These are phyloP conservation scores for Oryza meyeriana DNA, from an alignment of 176 grass and related monocot species.

Conservation along the genomic window DNA sequence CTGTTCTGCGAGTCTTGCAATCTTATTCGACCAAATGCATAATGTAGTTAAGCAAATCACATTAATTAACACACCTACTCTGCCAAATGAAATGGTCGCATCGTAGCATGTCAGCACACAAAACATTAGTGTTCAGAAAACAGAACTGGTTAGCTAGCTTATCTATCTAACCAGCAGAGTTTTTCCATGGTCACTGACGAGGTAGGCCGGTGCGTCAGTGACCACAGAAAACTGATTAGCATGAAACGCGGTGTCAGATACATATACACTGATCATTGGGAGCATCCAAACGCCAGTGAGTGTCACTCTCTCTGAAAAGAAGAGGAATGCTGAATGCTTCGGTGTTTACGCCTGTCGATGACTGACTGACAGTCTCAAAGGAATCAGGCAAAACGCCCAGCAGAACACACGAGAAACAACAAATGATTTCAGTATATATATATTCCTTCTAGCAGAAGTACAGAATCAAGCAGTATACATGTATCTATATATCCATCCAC, in stretches of 20 bases:
- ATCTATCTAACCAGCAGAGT: neutral
- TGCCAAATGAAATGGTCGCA: too few relatives aligned
- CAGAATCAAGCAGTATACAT: neutral
- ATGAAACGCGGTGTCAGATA: neutral
- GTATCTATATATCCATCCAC: neutral
- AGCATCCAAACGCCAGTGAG: neutral
- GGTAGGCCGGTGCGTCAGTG: neutral
- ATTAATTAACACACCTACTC: neutral
- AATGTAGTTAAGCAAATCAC: neutral
- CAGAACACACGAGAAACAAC: neutral
- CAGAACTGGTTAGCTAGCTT: neutral
- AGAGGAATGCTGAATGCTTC: constrained; percentile 8
- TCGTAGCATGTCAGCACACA: too few relatives aligned
- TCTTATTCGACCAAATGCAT: neutral
- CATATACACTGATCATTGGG: neutral
- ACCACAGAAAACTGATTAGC: neutral
- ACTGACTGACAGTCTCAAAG: neutral
- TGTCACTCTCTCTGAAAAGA: constrained; percentile 14
- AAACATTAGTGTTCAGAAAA: neutral
- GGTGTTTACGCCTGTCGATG: neutral
- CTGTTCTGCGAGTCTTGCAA: neutral
- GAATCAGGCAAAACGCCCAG: neutral
- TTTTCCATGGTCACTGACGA: neutral
- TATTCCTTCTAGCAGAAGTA: too few relatives aligned
- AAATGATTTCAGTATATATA: constrained; percentile 7